These are phyloP conservation scores for Delitschia confertaspora DNA, from an alignment of 495 filamentous ascomycete genomes.

Conservation along the genomic window DNA sequence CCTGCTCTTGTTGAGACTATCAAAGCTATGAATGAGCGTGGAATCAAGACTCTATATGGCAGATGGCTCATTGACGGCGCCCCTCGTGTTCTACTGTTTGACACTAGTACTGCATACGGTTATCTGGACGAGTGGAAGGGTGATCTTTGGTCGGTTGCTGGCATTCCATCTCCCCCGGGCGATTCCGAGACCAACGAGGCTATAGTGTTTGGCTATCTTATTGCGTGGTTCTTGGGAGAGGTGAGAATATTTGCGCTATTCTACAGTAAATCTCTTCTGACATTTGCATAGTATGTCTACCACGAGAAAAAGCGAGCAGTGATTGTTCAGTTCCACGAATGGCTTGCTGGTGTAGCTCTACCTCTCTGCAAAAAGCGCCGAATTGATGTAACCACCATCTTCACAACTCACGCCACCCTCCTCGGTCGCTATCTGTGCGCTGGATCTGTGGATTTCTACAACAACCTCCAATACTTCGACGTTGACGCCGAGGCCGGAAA, in stretches of 20 bases:
- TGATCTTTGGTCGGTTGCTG: slow-evolving; percentile 87
- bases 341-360: slow-evolving; percentile 92
- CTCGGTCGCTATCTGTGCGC: slow-evolving; percentile 94
- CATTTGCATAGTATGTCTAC: slow-evolving; percentile 64
- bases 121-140: slow-evolving; percentile 96
- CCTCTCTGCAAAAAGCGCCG: slow-evolving; percentile 84
- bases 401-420: slow-evolving; percentile 94
- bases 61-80: slow-evolving; percentile 97
- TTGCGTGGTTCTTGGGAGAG: slow-evolving; percentile 98
- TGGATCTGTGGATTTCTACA: slow-evolving; percentile 97
- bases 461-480: slow-evolving; percentile 95
- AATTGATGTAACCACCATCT: slow-evolving; percentile 97
- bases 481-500: slow-evolving; percentile 95
- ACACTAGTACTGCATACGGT: slow-evolving; percentile 83
- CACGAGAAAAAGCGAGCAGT: slow-evolving; percentile 86
- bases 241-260: slow-evolving; percentile 40
- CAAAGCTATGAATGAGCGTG: slow-evolving; percentile 78
- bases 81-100: slow-evolving; percentile 85
- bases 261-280: slow-evolving; percentile 14
- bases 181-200: slow-evolving; percentile 97
- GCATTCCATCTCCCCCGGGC: slow-evolving; percentile 80
- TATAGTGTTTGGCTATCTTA: slow-evolving; percentile 92
- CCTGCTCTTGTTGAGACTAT: slow-evolving; percentile 75
- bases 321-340: slow-evolving; percentile 97
- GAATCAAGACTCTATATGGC: slow-evolving; percentile 85